Evolutionary conservation across 2,329 filamentous ascomycete species (phyloP).

Genomic region (Sarocladiaceae sp.): DNA sequence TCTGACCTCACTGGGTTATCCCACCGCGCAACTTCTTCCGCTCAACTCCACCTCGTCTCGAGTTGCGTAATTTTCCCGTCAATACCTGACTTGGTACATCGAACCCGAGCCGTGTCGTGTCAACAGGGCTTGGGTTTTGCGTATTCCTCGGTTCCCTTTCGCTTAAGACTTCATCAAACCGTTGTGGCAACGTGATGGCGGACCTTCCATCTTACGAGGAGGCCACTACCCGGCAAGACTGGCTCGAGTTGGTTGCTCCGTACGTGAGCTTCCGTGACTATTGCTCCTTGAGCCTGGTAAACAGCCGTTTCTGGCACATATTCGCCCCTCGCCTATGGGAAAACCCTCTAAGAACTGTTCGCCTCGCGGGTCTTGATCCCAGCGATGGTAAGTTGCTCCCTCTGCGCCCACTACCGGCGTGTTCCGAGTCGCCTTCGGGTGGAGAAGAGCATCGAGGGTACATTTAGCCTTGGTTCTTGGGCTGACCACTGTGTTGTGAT

Average conservation of each 20-base stretch:
- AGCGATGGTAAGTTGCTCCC: conserved; percentile 34
- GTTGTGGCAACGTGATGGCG: too few species aligned
- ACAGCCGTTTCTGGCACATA: conserved; percentile 35
- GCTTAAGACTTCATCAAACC: too few species aligned
- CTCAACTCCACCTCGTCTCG: too few species aligned
- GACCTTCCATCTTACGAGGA: conserved; percentile 48
- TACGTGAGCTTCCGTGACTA: conserved; percentile 37
- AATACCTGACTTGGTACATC: too few species aligned
- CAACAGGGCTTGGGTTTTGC: too few species aligned
- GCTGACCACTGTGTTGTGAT: conserved; percentile 10
- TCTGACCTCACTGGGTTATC: too few species aligned
- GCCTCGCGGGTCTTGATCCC: conserved; percentile 33
- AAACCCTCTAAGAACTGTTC: conserved; percentile 36
- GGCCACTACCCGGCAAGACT: conserved; percentile 39
- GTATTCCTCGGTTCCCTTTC: too few species aligned
- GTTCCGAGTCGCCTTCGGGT: not conserved
- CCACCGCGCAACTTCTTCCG: too few species aligned
- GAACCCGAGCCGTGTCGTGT: too few species aligned
- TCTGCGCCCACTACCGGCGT: too few species aligned
- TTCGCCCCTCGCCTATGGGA: conserved; percentile 50
- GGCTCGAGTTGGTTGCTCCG: conserved; percentile 41
- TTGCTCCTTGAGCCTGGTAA: conserved; percentile 41
- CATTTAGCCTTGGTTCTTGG: not conserved
- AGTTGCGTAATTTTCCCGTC: too few species aligned
- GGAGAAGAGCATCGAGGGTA: not conserved